Base-by-base conservation (phyloP, 305 asterid species). In the Ilex paraguariensis region DNA sequence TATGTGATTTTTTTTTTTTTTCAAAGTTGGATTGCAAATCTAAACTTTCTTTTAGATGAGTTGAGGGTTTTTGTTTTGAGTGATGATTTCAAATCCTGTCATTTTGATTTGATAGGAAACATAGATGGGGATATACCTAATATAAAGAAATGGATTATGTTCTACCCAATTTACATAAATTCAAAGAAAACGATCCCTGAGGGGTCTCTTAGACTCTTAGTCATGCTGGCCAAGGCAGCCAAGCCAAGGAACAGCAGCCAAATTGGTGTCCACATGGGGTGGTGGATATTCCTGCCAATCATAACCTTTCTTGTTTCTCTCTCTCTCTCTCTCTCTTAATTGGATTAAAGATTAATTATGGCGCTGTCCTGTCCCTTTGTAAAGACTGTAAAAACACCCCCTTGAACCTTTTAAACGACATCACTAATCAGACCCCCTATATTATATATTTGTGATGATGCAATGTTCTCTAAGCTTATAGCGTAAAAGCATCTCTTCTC, bases 151-250 rank as follows among this genome's bases (percentile, higher is more conserved):
- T 88, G 96, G 96, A 70, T 75, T 7, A 76, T 88, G 33, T 49
- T 88, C 5, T 88, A 85, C 74, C 96, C 94, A 62, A 62, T 88
- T 51, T 88, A 85, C 76, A 75, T 85, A 39, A 88, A 88, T 71
- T 81, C 94, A 21, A 88, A 88, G 85, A 88, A 88, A 71, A 85
- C 86, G 52, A 74, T 88, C 17, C 89, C 89, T 3, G 91, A 88
- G 73, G 96, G 94, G n/a, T n/a, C n/a, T n/a, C n/a, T n/a, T n/a
- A n/a, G n/a, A n/a, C 40, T 33, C 40, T 33, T 7, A 33, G 3
- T 33, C 7, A 7, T 33, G 65, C 51, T 42, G 73, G 60, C 49
- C 28, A 65, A 36, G 67, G 72, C 33, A 57, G 67, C 73, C 31
- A n/a, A n/a, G n/a, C n/a, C n/a, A 62, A 71, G 68, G 55, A 66